A percentile compares a stretch with the other conserved stretches of the same genome.
Evolutionary conservation across 169 alveolate genomes (phyloP).

Genomic region (Fabrea salina): DNA sequence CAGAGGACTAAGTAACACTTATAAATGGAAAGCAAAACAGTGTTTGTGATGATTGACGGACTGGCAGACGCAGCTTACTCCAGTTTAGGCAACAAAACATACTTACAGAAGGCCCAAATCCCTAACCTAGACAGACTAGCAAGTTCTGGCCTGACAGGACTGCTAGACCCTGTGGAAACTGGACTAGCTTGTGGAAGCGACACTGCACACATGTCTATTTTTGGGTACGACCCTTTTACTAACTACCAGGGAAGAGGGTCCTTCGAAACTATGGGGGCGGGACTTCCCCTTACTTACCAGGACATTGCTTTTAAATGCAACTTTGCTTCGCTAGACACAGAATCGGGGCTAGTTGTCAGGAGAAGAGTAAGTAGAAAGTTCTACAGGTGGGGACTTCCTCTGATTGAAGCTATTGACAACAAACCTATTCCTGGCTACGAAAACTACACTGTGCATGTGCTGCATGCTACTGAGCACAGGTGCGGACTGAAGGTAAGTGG

Average conservation of each 20-base stretch:
- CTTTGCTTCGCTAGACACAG: conserved; percentile 62
- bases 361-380: conserved; percentile 69
- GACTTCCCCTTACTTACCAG: conserved; percentile 52
- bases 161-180: conserved; percentile 75
- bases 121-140: conserved; percentile 56
- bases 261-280: conserved; percentile 77
- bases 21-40: conserved; percentile 34
- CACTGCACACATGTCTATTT: conserved; percentile 73
- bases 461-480: conserved; percentile 79
- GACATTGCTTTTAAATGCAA: conserved; percentile 79
- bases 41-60: conserved; percentile 64
- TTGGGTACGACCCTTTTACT: conserved; percentile 63
- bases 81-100: conserved; percentile 34
- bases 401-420: conserved; percentile 49
- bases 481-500: conserved; percentile 65
- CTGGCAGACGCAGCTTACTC: conserved; percentile 45
- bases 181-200: conserved; percentile 76
- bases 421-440: conserved; percentile 41
- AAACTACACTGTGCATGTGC: conserved; percentile 38
- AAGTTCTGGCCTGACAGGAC: conserved; percentile 55
- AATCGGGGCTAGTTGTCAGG: conserved; percentile 54
- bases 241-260: conserved; percentile 73
- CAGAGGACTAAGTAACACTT: no score
- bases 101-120: conserved; percentile 36
- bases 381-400: conserved; percentile 69